Evolutionary conservation across 1,284 basidiomycete genomes (phyloP).

Genomic region (Cutaneotrichosporon daszewskae): DNA sequence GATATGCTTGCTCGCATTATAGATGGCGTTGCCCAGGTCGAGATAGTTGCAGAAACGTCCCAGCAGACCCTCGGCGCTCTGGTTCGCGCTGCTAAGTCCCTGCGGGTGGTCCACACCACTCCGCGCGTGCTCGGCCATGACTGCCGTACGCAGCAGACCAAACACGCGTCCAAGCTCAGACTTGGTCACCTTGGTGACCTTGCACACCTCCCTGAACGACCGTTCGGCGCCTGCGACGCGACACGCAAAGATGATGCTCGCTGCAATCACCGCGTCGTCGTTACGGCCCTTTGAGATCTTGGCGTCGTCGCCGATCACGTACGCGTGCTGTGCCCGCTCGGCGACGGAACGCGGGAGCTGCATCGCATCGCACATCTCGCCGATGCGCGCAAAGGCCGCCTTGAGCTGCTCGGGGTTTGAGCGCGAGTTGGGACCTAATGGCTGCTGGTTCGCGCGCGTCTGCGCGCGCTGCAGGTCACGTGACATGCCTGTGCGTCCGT

Average conservation of each 20-base stretch:
- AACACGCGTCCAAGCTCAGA: conserved; percentile 87
- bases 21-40: conserved; percentile 34
- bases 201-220: conserved; percentile 93
- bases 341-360: conserved; percentile 84
- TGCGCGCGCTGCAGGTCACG: conserved; percentile 85
- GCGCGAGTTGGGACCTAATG: conserved; percentile 59
- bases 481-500: conserved; percentile 88
- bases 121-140: conserved; percentile 14
- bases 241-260: conserved; percentile 97
- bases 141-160: conserved; percentile 50
- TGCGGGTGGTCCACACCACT: conserved; percentile 2
- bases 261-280: conserved; percentile 82
- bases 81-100: conserved; percentile 43
- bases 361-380: conserved; percentile 89
- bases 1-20: conserved; percentile 70
- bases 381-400: conserved; percentile 87
- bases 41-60: conserved; percentile 88
- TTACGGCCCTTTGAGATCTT: conserved; percentile 87
- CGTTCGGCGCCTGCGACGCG: conserved; percentile 87
- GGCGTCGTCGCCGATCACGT: conserved; percentile 89
- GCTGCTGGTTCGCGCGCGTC: conserved; percentile 59
- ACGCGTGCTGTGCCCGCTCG: conserved; percentile 70
- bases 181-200: conserved; percentile 87
- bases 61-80: conserved; percentile 75
- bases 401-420: conserved; percentile 83